phyloP scores from a whole-genome alignment of 805 yeast genomes.

The Lipomyces spencermartinsiae region DNA sequence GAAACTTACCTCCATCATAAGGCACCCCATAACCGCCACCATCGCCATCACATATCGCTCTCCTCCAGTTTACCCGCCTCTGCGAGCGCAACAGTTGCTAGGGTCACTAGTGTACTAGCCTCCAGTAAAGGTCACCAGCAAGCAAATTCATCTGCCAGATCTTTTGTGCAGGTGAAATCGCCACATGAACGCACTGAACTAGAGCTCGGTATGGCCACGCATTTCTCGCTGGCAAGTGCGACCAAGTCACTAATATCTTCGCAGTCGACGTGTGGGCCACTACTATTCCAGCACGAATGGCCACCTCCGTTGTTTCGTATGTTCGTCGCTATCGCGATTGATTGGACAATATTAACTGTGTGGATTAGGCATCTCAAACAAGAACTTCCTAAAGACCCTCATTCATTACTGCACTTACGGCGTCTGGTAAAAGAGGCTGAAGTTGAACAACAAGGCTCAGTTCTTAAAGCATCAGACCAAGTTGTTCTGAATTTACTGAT shows the following conservation, averaged over 20 bases:
- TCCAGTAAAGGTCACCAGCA: not conserved
- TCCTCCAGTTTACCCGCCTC: not conserved
- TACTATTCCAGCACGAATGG: constrained; percentile 44
- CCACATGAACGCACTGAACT: constrained; percentile 23
- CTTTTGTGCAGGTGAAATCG: constrained; percentile 26
- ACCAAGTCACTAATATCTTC: not conserved
- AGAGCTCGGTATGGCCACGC: constrained; percentile 22
- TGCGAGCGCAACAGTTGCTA: not conserved
- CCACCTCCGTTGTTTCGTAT: constrained; percentile 42
- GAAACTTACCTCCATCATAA: constrained; percentile 25
- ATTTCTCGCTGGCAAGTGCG: not conserved
- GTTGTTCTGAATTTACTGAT: constrained; percentile 49
- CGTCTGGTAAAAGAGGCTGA: constrained; percentile 43
- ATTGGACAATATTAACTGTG: not conserved
- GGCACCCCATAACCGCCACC: constrained; percentile 30
- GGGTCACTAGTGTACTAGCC: not conserved
- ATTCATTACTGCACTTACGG: constrained; percentile 46
- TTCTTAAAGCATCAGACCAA: constrained; percentile 5
- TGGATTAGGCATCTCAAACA: constrained; percentile 41
- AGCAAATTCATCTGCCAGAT: not conserved
- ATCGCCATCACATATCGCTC: constrained; percentile 19
- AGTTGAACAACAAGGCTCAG: constrained; percentile 9
- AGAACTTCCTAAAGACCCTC: constrained; percentile 45
- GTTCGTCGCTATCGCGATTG: constrained; percentile 10
- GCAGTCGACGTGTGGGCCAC: constrained; percentile 46